Percentiles rank a stretch among this genome's conserved stretches.
Conservation (phyloP, 2,329 filamentous ascomycete species). For the Neonectria hederae region DNA sequence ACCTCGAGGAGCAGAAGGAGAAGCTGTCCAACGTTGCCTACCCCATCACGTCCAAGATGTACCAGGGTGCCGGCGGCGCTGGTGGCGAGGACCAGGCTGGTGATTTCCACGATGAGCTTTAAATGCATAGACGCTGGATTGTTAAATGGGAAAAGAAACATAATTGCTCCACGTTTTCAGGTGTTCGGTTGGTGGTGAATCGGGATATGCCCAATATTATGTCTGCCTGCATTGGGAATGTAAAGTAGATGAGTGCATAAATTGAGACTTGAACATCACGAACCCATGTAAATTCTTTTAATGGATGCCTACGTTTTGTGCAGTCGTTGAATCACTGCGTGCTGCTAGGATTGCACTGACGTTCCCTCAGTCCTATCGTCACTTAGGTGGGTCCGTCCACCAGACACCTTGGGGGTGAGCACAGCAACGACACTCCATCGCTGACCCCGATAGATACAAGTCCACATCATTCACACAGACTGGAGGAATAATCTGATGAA, state of each 20-base stretch:
- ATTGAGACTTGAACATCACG: constrained; percentile 24
- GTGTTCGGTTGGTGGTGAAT: constrained; percentile 44
- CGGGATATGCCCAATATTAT: constrained; percentile 34
- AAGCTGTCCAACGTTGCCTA: constrained; percentile 97
- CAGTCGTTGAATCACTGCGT: not conserved
- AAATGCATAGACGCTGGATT: constrained; percentile 56
- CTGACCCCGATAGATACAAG: not conserved
- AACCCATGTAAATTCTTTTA: not conserved
- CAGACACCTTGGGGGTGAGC: not conserved
- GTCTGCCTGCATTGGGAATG: constrained; percentile 36
- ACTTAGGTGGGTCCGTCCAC: not conserved
- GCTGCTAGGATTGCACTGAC: not conserved
- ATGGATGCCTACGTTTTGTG: not conserved
- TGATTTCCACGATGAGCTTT: constrained; percentile 81
- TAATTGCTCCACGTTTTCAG: constrained; percentile 38
- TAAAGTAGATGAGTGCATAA: constrained; percentile 47
- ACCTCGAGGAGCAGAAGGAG: constrained; percentile 99
- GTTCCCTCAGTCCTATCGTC: not conserved
- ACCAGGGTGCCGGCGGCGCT: constrained; percentile 72
- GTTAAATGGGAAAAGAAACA: constrained; percentile 40
- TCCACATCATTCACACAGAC: not conserved
- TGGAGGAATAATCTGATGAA: not conserved
- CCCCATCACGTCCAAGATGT: constrained; percentile 99
- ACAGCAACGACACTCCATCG: not conserved
- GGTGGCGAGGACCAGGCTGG: constrained; percentile 75